Evolutionary conservation across 1,284 basidiomycete genomes (phyloP).

Genomic region (Blastosporella zonata): DNA sequence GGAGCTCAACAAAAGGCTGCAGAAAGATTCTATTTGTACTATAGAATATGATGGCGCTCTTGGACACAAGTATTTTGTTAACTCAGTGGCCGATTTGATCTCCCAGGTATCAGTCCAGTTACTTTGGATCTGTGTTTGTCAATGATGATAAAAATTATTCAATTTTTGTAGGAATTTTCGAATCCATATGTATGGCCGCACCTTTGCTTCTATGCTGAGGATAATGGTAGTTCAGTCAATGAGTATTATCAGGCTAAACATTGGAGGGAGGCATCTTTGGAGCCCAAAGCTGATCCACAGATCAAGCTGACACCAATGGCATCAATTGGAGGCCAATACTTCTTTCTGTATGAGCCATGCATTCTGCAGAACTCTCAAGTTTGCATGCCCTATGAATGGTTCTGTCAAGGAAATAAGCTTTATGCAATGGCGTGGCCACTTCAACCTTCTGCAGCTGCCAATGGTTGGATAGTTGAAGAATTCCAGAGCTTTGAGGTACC

Average conservation of each 20-base stretch:
- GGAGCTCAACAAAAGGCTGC: slow-evolving; percentile 23
- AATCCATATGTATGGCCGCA: slow-evolving; percentile 26
- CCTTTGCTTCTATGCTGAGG: slow-evolving; percentile 31
- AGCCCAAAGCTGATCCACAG: slow-evolving; percentile 19
- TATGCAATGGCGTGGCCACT: slow-evolving; percentile 22
- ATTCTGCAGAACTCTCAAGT: slow-evolving; percentile 18
- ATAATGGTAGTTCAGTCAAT: slow-evolving; percentile 20
- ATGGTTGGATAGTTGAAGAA: no score
- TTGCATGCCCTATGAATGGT: slow-evolving; percentile 32
- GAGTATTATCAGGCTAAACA: slow-evolving; percentile 26
- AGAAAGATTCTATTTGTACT: slow-evolving; percentile 30
- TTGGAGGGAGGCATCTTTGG: no score
- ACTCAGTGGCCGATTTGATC: slow-evolving; percentile 30
- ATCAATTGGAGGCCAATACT: slow-evolving; percentile 25
- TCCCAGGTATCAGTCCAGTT: slow-evolving; percentile 33
- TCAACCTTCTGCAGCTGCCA: no score
- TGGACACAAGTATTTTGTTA: slow-evolving; percentile 33
- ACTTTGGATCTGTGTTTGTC: no score
- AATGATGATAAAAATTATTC: no score
- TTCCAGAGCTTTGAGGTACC: no score
- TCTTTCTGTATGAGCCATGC: slow-evolving; percentile 30
- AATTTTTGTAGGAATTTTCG: slow-evolving; percentile 34
- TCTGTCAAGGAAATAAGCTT: slow-evolving; percentile 17
- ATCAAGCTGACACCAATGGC: slow-evolving; percentile 28
- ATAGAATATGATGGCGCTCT: slow-evolving; percentile 29